phyloP scores from a whole-genome alignment of 257 asterid genomes.

The Ehretia macrophylla region DNA sequence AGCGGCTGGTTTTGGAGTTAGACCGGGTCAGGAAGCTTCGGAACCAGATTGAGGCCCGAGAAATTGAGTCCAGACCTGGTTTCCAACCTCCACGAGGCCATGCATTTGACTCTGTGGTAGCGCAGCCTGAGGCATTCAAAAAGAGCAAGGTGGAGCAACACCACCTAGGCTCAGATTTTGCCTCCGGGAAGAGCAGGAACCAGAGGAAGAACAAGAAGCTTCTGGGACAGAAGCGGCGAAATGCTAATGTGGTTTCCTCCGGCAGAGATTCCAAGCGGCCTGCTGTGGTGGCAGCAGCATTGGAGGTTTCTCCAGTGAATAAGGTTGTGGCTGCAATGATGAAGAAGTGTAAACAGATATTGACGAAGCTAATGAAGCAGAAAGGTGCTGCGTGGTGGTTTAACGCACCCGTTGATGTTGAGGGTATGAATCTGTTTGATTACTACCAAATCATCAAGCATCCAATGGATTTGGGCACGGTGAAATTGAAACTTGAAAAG shows the following conservation, averaged over 20 bases:
- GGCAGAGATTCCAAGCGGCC: conserved; percentile 11
- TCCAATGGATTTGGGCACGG: conserved; percentile 42
- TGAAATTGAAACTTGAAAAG: conserved; percentile 18
- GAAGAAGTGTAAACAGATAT: conserved; percentile 23
- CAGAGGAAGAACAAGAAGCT: conserved; percentile 5
- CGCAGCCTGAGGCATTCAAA: too few relatives aligned
- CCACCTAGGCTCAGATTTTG: too few relatives aligned
- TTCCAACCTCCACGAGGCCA: background rate
- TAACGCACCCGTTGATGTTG: conserved; percentile 26
- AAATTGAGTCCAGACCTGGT: background rate
- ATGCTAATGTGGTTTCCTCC: background rate
- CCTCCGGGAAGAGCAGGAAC: background rate
- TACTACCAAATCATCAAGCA: conserved; percentile 23
- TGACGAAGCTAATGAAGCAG: conserved; percentile 19
- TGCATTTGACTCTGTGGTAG: too few relatives aligned
- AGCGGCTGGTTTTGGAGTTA: conserved; percentile 19
- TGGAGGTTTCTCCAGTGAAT: too few relatives aligned
- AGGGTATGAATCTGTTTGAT: conserved; percentile 18
- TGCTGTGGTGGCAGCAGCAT: background rate
- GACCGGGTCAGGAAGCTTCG: conserved; percentile 19
- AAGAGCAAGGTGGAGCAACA: too few relatives aligned
- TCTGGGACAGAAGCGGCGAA: conserved; percentile 16
- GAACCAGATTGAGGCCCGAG: conserved; percentile 11
- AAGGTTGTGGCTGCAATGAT: conserved; percentile 10
- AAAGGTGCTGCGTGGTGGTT: conserved; percentile 18